Conservation (phyloP, 2,329 filamentous ascomycete genomes). For the Trichophyton verrucosum region DNA sequence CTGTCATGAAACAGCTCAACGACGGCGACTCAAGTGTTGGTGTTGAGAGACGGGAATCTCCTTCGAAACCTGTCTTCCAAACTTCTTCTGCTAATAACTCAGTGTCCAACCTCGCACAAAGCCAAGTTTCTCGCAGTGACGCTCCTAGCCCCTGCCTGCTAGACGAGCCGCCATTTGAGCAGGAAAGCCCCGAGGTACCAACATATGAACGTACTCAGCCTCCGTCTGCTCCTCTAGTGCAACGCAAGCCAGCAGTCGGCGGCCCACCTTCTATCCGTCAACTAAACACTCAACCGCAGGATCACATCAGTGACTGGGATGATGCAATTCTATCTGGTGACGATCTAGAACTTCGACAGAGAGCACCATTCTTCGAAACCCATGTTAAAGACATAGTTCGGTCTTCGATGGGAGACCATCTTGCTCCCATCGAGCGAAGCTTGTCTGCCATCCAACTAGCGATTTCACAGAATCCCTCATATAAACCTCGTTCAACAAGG, state of each 20-base stretch:
- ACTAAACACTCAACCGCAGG: slow-evolving; percentile 47
- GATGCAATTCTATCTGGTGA: slow-evolving; percentile 70
- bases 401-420: slow-evolving; percentile 58
- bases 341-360: slow-evolving; percentile 67
- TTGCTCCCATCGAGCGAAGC: slow-evolving; percentile 71
- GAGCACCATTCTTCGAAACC: slow-evolving; percentile 79
- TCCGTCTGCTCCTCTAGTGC: neutral
- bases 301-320: slow-evolving; percentile 83
- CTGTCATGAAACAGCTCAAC: slow-evolving; percentile 77
- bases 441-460: slow-evolving; percentile 62
- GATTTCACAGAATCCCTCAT: slow-evolving; percentile 43
- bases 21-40: slow-evolving; percentile 60
- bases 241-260: slow-evolving; percentile 15
- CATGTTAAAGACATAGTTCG: slow-evolving; percentile 81
- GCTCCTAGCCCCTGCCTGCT: slow-evolving; percentile 62
- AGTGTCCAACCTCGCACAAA: slow-evolving; percentile 10
- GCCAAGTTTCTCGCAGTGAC: slow-evolving; percentile 45
- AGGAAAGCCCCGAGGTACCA: neutral
- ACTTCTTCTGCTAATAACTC: slow-evolving; percentile 4
- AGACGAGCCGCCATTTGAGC: slow-evolving; percentile 34
- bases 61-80: slow-evolving; percentile 8
- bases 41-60: slow-evolving; percentile 47
- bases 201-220: neutral
- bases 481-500: slow-evolving; percentile 57
- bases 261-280: slow-evolving; percentile 46